These are phyloP conservation scores for Syncephalastrum sp. DNA, from an alignment of 371 early-diverging fungal genomes.

Conservation along the genomic window DNA sequence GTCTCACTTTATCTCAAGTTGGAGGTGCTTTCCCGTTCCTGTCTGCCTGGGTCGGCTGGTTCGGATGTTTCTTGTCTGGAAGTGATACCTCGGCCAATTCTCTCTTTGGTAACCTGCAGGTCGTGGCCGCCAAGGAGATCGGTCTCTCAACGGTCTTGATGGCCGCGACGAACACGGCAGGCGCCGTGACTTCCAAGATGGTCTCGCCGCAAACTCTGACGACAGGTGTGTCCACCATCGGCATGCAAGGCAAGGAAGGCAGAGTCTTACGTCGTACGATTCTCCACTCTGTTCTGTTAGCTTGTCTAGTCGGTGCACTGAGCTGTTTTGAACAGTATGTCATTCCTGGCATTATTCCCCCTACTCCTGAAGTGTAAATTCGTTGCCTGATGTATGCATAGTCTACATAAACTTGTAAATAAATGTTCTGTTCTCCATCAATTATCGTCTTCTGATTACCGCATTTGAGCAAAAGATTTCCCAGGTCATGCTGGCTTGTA, in stretches of 20 bases:
- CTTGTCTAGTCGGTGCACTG: slow-evolving; percentile 39
- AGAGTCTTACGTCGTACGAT: slow-evolving; percentile 40
- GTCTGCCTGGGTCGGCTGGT: slow-evolving; percentile 54
- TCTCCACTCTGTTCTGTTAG: slow-evolving; percentile 40
- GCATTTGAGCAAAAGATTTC: too few relatives aligned
- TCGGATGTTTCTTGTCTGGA: slow-evolving; percentile 52
- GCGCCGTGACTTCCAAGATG: slow-evolving; percentile 50
- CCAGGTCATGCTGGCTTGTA: too few relatives aligned
- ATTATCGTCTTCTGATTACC: too few relatives aligned
- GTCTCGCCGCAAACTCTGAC: slow-evolving; percentile 53
- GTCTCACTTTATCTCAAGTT: slow-evolving; percentile 46
- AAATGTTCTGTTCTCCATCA: too few relatives aligned
- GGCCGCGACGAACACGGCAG: slow-evolving; percentile 48
- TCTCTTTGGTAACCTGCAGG: slow-evolving; percentile 52
- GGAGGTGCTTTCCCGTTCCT: slow-evolving; percentile 50
- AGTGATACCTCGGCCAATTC: slow-evolving; percentile 47
- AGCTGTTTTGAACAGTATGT: slow-evolving; percentile 46
- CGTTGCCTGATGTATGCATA: background rate
- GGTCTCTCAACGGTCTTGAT: slow-evolving; percentile 44
- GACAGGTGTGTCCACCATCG: slow-evolving; percentile 51
- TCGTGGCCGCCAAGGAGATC: slow-evolving; percentile 48
- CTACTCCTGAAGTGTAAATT: slow-evolving; percentile 8
- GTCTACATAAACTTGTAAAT: too few relatives aligned
- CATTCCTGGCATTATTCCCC: slow-evolving; percentile 49
- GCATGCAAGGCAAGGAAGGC: slow-evolving; percentile 48